Base-by-base conservation (phyloP, 768 basidiomycete genomes). In the Boletus tylopilopsis region DNA sequence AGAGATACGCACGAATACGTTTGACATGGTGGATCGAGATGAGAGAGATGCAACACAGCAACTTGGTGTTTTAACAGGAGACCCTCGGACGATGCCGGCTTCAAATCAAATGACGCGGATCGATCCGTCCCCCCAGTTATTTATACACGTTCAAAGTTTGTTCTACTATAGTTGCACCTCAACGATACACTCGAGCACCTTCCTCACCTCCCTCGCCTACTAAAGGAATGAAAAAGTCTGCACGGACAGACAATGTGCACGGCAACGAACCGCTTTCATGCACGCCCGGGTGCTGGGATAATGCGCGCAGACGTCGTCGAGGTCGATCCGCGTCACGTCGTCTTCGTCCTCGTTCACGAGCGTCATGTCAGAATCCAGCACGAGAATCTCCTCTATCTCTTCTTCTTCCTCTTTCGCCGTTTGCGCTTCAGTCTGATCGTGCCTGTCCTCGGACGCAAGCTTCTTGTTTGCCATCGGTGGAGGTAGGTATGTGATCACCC, bases 401-500 rank as follows among this genome's bases (percentile, higher is more conserved):
- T 42, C 43, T 11, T 25, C 33, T 33, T 35, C 49, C 29, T 25
- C 10, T 6, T 18, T 36, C 11, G 3, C 29, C 13, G 12, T 13
- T 30, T 13, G 25, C 22, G n/a, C 49, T 15, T 42, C 34, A n/a
- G n/a, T n/a, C n/a, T n/a, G n/a, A n/a, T n/a, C n/a, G n/a, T n/a
- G n/a, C n/a, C n/a, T 29, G 29, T 29, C 21, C 11, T 35, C 41
- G 12, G n/a, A n/a, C n/a, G 6, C 48, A 11, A 10, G 35, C 2
- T 49, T 40, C 21, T 25, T 39, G 24, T 8, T 42, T 21, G 35
- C 22, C 53, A 39, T 61, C 7, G 62, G 64, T 5, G 65, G 65
- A 2, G 65, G 65, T 1, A 68, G 45, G 44, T 67, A 67, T 2
- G 60, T 67, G 37, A 68, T 60, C 8, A 68, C 57, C 4, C 65